Evolutionary conservation across 192 early-diverging fungal genomes (phyloP), one percentile per base, ranked within the genome.

Genomic region (Pilaira anomala): DNA sequence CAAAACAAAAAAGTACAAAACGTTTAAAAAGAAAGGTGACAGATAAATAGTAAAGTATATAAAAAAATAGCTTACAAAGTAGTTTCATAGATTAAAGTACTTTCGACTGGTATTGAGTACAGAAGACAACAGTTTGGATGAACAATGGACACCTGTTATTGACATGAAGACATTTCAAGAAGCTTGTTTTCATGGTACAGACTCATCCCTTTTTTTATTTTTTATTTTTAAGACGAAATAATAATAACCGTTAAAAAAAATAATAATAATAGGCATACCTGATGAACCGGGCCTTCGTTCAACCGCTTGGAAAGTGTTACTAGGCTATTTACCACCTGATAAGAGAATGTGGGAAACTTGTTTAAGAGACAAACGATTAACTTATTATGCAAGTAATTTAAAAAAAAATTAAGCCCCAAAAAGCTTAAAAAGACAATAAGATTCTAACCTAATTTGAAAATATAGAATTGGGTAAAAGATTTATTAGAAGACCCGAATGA

Each of bases 221-320:
- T n/a, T n/a, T n/a, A n/a, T n/a, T n/a, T n/a, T n/a, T n/a, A n/a
- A n/a, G n/a, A n/a, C n/a, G n/a, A n/a, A n/a, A n/a, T n/a, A n/a
- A n/a, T n/a, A n/a, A n/a, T n/a, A n/a, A n/a, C n/a, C n/a, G n/a
- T n/a, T n/a, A n/a, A n/a, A n/a, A n/a, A n/a, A n/a, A n/a, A n/a
- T n/a, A n/a, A n/a, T n/a, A n/a, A n/a, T n/a, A n/a, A 42, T 25
- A 90, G 88, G 88, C 16, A 87, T 91, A 50, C 88, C 88, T n/a
- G 89, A 91, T 59, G 79, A 82, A 58, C 67, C 78, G 6, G 77
- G 81, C 44, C 71, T 86, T 28, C 81, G 86, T 54, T 75, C 80
- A 39, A 75, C 60, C 42, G 82, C 79, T 42, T 91, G 88, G 88
- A 91, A 87, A 77, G 80, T 90, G 19, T 63, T 91, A 14, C 69